Base-by-base conservation (phyloP, 139 green algal species). In the Medakamo hakoo region DNA sequence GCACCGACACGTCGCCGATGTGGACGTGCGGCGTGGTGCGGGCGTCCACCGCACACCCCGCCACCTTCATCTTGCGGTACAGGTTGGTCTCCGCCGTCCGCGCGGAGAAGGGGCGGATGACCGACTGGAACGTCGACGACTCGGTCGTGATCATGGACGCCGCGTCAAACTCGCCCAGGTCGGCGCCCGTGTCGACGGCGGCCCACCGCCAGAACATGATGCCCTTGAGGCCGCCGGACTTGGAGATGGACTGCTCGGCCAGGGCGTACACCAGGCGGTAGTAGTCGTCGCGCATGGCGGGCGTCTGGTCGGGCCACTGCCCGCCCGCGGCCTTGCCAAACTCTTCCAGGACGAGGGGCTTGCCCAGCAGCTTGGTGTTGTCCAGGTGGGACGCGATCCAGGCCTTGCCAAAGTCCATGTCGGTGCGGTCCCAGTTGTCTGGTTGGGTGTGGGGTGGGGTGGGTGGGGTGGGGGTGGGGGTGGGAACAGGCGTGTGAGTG, bases 281-380 rank as follows among this genome's bases (percentile, higher is more conserved):
- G 9, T 16, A 52, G 9, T 52, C 9, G 40, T 9, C 40, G 9
- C 16, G 40, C 9, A 9, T 52, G 40, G 40, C 9, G 9, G 40
- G 40, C 40, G 40, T 52, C 9, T 9, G 16, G 9, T 52, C 9
- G 40, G 40, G 40, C 9, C 9, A 52, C 9, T 9, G 40, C 9
- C 40, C 40, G 40, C 9, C 16, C 27, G 26, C 62, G 28, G 48
- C 71, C 32, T 65, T 65, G 25, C 75, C 75, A 71, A 76, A 81
- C 62, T 81, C 75, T 27, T 78, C 71, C 25, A 81, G 22, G 24
- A 81, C 30, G 55, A 78, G 27, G 5, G 74, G 74, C 70, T 79
- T 79, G 49, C 58, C 59, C 24, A 74, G 26, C 31, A 19, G 40
- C 27, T 31, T 20, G 0, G 58, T 60, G n/a, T 76, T 62, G 1